Percentiles rank a stretch among this genome's conserved stretches.
Evolutionary conservation across 257 asterid species (phyloP).

Genomic region (Nicotiana tomentosiformis): DNA sequence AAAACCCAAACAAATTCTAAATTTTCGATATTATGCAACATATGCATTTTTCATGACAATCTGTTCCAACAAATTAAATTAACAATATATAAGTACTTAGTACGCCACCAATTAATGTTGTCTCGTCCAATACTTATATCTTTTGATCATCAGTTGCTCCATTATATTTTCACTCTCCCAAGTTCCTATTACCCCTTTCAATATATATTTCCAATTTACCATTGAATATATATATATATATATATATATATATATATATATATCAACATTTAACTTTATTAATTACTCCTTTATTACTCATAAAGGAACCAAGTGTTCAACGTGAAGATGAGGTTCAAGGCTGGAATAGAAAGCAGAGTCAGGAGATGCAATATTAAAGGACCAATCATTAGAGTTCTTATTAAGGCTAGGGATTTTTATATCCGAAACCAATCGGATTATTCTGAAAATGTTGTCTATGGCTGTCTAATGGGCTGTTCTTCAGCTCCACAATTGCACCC

Average conservation of each 20-base stretch:
- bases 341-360: background rate
- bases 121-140: background rate
- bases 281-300: background rate
- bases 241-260: too few species aligned
- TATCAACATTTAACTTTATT: background rate
- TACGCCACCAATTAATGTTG: background rate
- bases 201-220: background rate
- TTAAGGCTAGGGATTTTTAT: background rate
- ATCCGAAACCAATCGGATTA: background rate
- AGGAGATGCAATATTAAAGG: background rate
- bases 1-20: too few species aligned
- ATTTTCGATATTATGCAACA: too few species aligned
- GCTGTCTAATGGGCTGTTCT: background rate
- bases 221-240: too few species aligned
- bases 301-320: background rate
- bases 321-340: background rate
- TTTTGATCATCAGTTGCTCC: background rate
- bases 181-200: background rate
- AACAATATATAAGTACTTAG: too few species aligned
- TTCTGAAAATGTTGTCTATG: background rate
- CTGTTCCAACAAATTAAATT: too few species aligned
- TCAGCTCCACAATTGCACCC: background rate
- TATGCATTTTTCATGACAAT: too few species aligned
- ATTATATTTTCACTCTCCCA: background rate
- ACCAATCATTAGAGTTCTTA: background rate